A percentile compares a stretch with the other conserved stretches of the same genome.
Conservation (phyloP, 2,329 filamentous ascomycete species). For the Phaeosphaeriaceae sp. region DNA sequence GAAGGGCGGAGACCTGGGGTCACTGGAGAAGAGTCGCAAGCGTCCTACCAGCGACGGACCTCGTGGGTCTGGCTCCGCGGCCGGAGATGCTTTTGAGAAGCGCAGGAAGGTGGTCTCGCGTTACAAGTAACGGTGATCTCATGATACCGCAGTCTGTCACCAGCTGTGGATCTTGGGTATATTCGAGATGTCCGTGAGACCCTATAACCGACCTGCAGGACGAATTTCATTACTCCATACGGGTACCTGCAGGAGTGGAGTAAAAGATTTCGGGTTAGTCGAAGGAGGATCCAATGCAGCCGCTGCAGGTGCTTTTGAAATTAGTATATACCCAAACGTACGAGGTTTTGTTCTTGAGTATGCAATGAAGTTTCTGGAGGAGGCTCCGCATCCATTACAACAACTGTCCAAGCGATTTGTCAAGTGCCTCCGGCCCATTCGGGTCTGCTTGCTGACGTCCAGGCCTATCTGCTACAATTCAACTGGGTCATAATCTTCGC, state of each 20-base stretch:
- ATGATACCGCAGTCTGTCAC: not conserved
- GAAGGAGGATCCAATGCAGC: not conserved
- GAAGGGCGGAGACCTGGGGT: conserved; percentile 62
- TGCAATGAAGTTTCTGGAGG: not conserved
- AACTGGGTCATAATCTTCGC: not conserved
- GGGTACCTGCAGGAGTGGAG: conserved; percentile 7
- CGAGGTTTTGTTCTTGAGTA: not conserved
- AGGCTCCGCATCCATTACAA: not conserved
- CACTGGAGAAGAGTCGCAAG: conserved; percentile 87
- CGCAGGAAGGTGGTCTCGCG: conserved; percentile 46
- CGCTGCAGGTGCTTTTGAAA: not conserved
- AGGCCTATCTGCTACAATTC: not conserved
- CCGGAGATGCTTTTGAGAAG: conserved; percentile 75
- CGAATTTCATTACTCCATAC: not conserved
- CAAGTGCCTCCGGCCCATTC: not conserved
- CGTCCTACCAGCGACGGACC: conserved; percentile 76
- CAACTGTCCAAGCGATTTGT: not conserved
- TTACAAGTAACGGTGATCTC: conserved; percentile 22
- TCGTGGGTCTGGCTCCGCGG: conserved; percentile 69
- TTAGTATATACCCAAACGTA: not conserved
- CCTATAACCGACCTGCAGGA: not conserved
- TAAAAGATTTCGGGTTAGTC: not conserved
- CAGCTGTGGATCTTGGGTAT: not conserved
- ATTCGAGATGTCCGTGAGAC: not conserved
- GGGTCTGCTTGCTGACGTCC: not conserved